Base-by-base conservation (phyloP, 768 basidiomycete genomes). In the Suillus variegatus region DNA sequence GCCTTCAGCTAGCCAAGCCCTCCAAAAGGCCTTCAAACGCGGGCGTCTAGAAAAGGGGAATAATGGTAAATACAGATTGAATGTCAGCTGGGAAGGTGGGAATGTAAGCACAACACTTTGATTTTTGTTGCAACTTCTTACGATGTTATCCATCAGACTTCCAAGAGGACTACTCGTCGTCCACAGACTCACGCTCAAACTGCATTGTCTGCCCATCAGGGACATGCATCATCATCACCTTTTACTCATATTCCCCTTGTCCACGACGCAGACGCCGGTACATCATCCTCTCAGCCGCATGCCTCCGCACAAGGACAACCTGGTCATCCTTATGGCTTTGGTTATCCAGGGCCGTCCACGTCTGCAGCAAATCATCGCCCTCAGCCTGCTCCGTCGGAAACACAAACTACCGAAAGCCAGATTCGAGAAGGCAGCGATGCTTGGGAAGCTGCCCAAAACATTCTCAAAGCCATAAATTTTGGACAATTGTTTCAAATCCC, bases 1-100 rank as follows among this genome's bases (percentile, higher is more conserved):
- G 44, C 92, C 94, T 2, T 94, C 92, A 2, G 94, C 94, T 4
- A 93, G 91, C 70, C 94, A 95, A 75, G 94, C 94, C 8, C 78
- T 95, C 62, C 92, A 93, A 75, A 95, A 94, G 69, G 93, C 94
- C 5, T 93, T 81, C 76, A 91, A 88, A 74, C 83, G 93, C 55
- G 93, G 93, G 10, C 82, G 94, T 32, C 83, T 95, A 62, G 88
- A 91, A 72, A 95, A 95, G 73, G 84, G 84, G 38, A 81, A 77
- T n/a, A 82, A 82, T 60, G 90, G 90, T 3, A 90, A 88, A 73
- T 95, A 95, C 75, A 81, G 88, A 47, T 73, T 95, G 25, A 95
- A 90, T 73, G 79, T 88, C 7, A 81, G 77, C 63, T 95, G 93
- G 92, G 91, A 92, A 72, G 93, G 93, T 28, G 91, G 90, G 38